Conservation (phyloP, 495 filamentous ascomycete species). For the Penicillium bovifimosum region DNA sequence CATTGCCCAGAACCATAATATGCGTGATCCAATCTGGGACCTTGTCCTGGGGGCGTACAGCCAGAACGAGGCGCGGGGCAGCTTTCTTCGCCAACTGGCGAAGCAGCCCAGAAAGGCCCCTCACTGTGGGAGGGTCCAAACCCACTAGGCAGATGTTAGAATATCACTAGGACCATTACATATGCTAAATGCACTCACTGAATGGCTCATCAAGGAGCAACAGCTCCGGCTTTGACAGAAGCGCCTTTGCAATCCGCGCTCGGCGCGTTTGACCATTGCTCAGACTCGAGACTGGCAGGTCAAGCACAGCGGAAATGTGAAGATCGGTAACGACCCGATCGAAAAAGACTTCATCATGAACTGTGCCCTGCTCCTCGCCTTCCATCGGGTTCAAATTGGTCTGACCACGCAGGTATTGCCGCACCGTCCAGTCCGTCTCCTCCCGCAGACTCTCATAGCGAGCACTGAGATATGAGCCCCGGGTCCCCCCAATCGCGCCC, state of each 20-base stretch:
- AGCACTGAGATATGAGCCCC: conserved; percentile 78
- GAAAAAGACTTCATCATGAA: conserved; percentile 44
- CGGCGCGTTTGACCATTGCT: conserved; percentile 90
- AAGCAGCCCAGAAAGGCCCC: conserved; percentile 63
- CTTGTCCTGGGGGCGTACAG: conserved; percentile 75
- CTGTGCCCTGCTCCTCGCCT: conserved; percentile 40
- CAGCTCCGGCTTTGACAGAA: conserved; percentile 72
- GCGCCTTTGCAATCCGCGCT: conserved; percentile 78
- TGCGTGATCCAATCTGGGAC: conserved; percentile 90
- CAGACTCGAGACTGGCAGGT: conserved; percentile 77
- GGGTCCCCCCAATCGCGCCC: conserved; percentile 49
- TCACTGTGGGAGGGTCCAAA: conserved; percentile 74
- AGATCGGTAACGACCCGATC: conserved; percentile 60
- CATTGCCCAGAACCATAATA: conserved; percentile 58
- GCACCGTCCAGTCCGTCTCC: conserved; percentile 77
- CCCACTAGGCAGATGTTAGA: conserved; percentile 53
- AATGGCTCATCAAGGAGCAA: conserved; percentile 91
- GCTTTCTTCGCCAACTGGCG: conserved; percentile 55
- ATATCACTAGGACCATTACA: not conserved
- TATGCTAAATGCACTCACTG: conserved; percentile 44
- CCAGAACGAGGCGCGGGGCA: conserved; percentile 67
- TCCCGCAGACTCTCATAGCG: conserved; percentile 89
- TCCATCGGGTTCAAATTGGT: conserved; percentile 69
- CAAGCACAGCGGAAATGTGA: conserved; percentile 55
- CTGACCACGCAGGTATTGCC: conserved; percentile 71